A percentile compares a stretch with the other conserved stretches of the same genome.
Evolutionary conservation across 192 early-diverging fungal genomes (phyloP).

Genomic region (Linnemannia zychae): DNA sequence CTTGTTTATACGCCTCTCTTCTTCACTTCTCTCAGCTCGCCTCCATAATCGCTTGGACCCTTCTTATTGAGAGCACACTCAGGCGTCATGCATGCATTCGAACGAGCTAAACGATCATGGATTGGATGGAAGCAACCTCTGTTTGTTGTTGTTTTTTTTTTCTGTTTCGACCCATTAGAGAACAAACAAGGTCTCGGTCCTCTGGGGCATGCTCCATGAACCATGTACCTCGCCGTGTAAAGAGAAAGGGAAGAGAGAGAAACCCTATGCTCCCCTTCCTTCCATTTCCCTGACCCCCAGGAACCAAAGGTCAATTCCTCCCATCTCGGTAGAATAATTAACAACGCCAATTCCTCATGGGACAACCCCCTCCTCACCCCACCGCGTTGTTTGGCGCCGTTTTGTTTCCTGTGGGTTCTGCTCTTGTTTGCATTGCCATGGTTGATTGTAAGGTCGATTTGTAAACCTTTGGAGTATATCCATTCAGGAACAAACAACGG

Average conservation of each 20-base stretch:
- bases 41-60: slow-evolving; percentile 2
- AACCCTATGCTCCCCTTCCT: not conserved
- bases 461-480: too few species aligned
- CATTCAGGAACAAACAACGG: too few species aligned
- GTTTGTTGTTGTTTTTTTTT: not conserved
- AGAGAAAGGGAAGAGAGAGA: too few species aligned
- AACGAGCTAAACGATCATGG: not conserved
- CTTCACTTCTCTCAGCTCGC: not conserved
- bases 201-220: not conserved
- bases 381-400: not conserved
- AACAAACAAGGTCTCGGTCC: not conserved
- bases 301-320: not conserved
- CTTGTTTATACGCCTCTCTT: not conserved
- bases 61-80: not conserved
- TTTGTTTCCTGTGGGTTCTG: not conserved
- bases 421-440: too few species aligned
- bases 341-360: not conserved
- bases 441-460: too few species aligned
- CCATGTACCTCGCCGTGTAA: slow-evolving; percentile 1
- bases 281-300: not conserved
- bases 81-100: not conserved
- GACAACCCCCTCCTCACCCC: not conserved
- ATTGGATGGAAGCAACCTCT: not conserved
- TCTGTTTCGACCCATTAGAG: not conserved
- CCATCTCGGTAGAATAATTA: not conserved